Conservation (phyloP, 2,329 filamentous ascomycete species). For the Fusarium mexicanum region DNA sequence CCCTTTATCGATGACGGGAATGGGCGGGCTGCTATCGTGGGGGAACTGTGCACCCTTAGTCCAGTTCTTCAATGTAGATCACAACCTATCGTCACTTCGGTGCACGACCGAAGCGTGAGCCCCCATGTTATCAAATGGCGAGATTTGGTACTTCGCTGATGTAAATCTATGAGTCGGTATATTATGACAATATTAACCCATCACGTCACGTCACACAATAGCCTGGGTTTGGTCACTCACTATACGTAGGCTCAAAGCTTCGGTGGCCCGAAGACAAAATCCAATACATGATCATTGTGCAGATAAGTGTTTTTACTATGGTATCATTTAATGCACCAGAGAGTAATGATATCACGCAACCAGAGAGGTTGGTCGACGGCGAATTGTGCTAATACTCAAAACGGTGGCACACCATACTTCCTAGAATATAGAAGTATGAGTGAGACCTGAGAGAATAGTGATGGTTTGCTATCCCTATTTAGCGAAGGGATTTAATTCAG, state of each 20-base stretch:
- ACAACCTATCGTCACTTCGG: slow-evolving; percentile 17
- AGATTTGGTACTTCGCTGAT: slow-evolving; percentile 9
- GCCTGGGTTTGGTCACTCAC: slow-evolving; percentile 14
- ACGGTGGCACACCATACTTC: slow-evolving; percentile 4
- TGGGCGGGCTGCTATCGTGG: background rate
- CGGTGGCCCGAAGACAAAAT: background rate
- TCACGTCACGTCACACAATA: slow-evolving; percentile 24
- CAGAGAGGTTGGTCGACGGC: background rate
- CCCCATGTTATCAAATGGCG: background rate
- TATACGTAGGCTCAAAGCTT: slow-evolving; percentile 15
- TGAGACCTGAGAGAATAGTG: background rate
- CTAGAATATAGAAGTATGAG: background rate
- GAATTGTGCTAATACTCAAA: slow-evolving; percentile 13
- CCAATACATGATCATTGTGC: background rate
- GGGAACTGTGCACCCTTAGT: background rate
- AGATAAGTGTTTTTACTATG: slow-evolving; percentile 6
- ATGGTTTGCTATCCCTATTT: background rate
- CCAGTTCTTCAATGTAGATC: slow-evolving; percentile 16
- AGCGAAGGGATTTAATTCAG: background rate
- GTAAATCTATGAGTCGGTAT: background rate
- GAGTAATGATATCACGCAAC: slow-evolving; percentile 19
- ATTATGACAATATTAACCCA: background rate
- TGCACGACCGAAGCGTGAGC: background rate
- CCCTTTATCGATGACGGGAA: background rate
- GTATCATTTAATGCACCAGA: slow-evolving; percentile 29